Conservation (phyloP, 1,284 basidiomycete species). For the Gomphus bonarii region DNA sequence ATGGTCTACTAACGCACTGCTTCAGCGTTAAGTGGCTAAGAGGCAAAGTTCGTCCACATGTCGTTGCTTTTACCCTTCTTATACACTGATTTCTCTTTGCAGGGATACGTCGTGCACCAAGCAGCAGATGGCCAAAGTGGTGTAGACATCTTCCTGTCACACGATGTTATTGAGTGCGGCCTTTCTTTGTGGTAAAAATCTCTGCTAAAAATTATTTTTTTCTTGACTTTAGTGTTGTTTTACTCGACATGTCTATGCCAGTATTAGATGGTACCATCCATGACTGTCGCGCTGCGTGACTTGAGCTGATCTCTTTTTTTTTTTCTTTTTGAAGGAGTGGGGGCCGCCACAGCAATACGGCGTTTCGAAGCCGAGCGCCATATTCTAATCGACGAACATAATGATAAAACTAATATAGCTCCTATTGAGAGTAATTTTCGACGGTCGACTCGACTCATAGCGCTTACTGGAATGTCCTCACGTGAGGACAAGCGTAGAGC, state of each 20-base stretch:
- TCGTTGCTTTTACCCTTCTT: neutral
- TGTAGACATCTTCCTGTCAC: conserved; percentile 62
- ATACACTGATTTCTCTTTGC: conserved; percentile 11
- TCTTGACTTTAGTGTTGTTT: conserved; percentile 49
- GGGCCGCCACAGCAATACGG: conserved; percentile 78
- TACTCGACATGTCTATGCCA: conserved; percentile 91
- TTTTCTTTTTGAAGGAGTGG: conserved; percentile 43
- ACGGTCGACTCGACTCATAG: conserved; percentile 62
- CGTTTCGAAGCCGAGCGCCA: conserved; percentile 55
- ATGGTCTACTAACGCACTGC: conserved; percentile 20
- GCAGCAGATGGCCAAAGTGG: conserved; percentile 81
- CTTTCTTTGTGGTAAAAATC: neutral
- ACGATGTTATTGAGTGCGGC: conserved; percentile 69
- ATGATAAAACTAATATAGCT: conserved; percentile 16
- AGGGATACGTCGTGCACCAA: conserved; percentile 72
- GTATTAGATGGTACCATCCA: conserved; percentile 60
- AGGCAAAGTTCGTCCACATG: conserved; percentile 46
- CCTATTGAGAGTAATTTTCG: conserved; percentile 5
- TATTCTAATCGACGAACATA: conserved; percentile 13
- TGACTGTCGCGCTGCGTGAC: neutral
- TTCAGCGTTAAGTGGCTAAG: conserved; percentile 69
- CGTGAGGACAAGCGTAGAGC: conserved; percentile 86
- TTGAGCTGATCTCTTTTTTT: neutral
- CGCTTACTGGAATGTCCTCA: conserved; percentile 88
- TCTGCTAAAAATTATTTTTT: conserved; percentile 10